These are phyloP conservation scores for Tulasnella sp. DNA, from an alignment of 768 basidiomycete species.

Conservation along the genomic window DNA sequence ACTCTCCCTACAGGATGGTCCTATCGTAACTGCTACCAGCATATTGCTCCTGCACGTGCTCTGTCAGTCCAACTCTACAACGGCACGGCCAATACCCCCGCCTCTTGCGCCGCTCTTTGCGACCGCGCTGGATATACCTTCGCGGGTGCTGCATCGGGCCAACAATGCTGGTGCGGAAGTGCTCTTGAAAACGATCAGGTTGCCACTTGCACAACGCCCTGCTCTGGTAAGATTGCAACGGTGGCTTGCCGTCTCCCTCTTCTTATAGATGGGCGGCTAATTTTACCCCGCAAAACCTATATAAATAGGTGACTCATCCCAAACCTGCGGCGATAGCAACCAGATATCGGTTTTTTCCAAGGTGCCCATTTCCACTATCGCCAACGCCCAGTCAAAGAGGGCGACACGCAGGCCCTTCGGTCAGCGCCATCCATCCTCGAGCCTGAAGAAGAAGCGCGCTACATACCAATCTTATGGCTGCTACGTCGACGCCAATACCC, in stretches of 20 bases:
- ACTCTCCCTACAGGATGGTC: constrained; percentile 5
- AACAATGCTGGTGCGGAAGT: constrained; percentile 18
- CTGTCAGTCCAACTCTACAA: not conserved
- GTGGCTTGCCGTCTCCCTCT: too few relatives aligned
- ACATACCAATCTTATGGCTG: not conserved
- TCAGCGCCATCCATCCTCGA: not conserved
- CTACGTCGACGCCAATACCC: constrained; percentile 4
- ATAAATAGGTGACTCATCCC: not conserved
- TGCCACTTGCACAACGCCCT: too few relatives aligned
- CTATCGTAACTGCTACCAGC: constrained; percentile 3
- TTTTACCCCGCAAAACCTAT: too few relatives aligned
- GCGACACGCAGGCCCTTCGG: too few relatives aligned
- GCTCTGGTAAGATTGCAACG: too few relatives aligned
- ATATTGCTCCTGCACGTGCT: not conserved
- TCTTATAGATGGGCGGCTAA: too few relatives aligned
- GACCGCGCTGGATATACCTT: constrained; percentile 3
- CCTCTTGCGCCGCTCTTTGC: constrained; percentile 8
- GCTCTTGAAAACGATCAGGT: too few relatives aligned
- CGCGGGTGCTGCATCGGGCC: constrained; percentile 15
- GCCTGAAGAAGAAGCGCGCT: not conserved
- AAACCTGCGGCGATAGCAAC: constrained; percentile 1
- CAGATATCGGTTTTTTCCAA: not conserved
- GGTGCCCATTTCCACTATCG: not conserved
- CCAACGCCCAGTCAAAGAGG: not conserved
- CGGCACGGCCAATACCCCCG: constrained; percentile 2